Conservation (phyloP, 2,329 filamentous ascomycete genomes). For the Ophiostoma quercus region DNA sequence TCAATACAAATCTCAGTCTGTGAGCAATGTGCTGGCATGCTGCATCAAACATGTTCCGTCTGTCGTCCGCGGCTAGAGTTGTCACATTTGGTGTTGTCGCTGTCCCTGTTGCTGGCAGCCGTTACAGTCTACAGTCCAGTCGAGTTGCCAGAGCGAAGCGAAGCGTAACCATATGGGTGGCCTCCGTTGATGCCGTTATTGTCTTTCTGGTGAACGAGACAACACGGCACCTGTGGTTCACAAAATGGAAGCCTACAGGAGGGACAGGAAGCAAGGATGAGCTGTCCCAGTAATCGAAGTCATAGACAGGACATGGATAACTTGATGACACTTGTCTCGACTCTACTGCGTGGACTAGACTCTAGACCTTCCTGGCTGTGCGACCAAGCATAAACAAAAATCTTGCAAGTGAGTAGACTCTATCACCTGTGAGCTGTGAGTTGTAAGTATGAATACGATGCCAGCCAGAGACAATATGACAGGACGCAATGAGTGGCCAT, state of each 20-base stretch:
- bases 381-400: too few species aligned
- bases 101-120: too few species aligned
- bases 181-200: not conserved
- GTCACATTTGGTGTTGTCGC: not conserved
- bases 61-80: not conserved
- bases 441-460: not conserved
- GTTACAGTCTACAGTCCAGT: not conserved
- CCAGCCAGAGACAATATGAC: not conserved
- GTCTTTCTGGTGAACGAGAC: not conserved
- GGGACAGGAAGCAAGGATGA: not conserved
- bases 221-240: not conserved
- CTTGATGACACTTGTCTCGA: not conserved
- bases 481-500: not conserved
- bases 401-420: not conserved
- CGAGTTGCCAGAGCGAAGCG: constrained; percentile 4
- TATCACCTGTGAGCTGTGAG: too few species aligned
- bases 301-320: not conserved
- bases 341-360: too few species aligned
- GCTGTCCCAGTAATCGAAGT: not conserved
- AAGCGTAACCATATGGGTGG: constrained; percentile 1
- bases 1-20: not conserved
- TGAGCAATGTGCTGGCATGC: not conserved
- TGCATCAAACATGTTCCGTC: not conserved
- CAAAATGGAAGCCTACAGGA: constrained; percentile 4
- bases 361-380: too few species aligned